Conservation (phyloP, 2,329 filamentous ascomycete genomes). For the Sporothrix pseudoabietina region DNA sequence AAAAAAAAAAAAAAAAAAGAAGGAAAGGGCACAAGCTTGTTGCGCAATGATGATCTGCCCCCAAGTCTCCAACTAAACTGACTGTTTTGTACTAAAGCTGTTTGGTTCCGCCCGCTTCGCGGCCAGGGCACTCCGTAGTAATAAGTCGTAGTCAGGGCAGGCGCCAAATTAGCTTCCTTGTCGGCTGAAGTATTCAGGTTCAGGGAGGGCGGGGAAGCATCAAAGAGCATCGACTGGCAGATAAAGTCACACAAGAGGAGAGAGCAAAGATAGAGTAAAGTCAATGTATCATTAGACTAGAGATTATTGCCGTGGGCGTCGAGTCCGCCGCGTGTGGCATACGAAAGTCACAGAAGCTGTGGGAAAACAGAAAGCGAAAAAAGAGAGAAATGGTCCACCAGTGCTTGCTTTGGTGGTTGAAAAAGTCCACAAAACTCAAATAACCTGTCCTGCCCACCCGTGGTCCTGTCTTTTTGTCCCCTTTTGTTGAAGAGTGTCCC, state of each 20-base stretch:
- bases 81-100: neutral
- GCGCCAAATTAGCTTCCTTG: neutral
- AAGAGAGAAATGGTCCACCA: neutral
- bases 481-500: neutral
- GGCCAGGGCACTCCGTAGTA: neutral
- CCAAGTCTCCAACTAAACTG: neutral
- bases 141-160: neutral
- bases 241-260: neutral
- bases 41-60: slow-evolving; percentile 21
- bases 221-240: neutral
- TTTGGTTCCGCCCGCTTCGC: neutral
- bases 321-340: neutral
- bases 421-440: slow-evolving; percentile 21
- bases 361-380: neutral
- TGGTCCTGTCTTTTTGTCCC: neutral
- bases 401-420: neutral
- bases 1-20: neutral
- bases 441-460: neutral
- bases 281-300: slow-evolving; percentile 11
- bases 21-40: neutral
- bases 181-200: slow-evolving; percentile 1
- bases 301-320: neutral
- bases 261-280: neutral
- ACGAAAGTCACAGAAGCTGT: neutral
- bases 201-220: neutral